Base-by-base conservation (phyloP, 176 grass and related monocot species). In the Puya raimondii region DNA sequence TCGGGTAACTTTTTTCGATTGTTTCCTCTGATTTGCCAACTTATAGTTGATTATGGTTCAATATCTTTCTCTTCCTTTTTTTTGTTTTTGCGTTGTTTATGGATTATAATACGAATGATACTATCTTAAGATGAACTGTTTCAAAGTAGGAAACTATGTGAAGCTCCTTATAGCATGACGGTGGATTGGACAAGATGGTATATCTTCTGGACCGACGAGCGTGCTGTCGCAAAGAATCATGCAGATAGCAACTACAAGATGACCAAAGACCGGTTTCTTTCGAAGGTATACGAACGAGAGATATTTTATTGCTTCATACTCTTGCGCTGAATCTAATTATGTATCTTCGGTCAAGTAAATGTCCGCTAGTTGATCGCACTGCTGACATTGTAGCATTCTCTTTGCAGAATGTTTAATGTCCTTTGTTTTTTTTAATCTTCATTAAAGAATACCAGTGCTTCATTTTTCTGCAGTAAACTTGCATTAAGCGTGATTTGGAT, bases 171-270 rank as follows among this genome's bases (percentile, higher is more conserved):
- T 53, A 91, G 74, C 69, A 99, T 91, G 82, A 99, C 91, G 17
- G 66, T 99, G 65, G 95, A 99, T 81, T 99, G 95, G 95, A 87
- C 95, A 16, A 99, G 94, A 71, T 99, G 95, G 95, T 99, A 88
- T 57, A 72, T 99, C 54, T 87, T 99, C 74, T 99, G 95, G 95
- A 84, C 85, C 68, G 95, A 99, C 48, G 95, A 99, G 53, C 85
- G 90, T 53, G 95, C 90, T 10, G 95, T 99, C 13, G 84, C 90
- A 71, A 99, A 99, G 78, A 99, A 85, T 25, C 95, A 99, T 80
- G 78, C 73, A n/a, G 95, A 94, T 25, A 99, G 95, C 68, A 94
- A 99, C 65, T 99, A 91, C 71, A 99, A 91, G 74, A 69, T 82
- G 80, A 82, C 85, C 65, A 99, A 88, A 70, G 95, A 94, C 79